Evolutionary conservation across 306 rosid genomes (phyloP).

Genomic region (Inga laurina): DNA sequence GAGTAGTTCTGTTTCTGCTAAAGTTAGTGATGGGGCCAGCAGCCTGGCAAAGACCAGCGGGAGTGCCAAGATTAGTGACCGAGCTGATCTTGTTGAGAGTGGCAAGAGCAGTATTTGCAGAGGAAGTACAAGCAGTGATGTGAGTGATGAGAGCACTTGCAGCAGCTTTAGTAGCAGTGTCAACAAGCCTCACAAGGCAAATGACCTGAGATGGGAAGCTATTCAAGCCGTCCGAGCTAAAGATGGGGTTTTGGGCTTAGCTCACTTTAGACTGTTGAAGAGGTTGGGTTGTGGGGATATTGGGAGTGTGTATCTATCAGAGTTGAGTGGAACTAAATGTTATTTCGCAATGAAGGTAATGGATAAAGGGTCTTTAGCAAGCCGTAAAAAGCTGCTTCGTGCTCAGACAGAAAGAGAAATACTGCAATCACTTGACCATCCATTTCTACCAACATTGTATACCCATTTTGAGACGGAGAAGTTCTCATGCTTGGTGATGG

Average conservation of each 20-base stretch:
- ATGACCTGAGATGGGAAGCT: slow-evolving; percentile 99
- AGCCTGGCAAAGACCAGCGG: slow-evolving; percentile 90
- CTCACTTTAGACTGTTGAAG: slow-evolving; percentile 87
- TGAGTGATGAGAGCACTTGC: slow-evolving; percentile 95
- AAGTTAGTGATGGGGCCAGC: slow-evolving; percentile 88
- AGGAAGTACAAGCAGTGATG: slow-evolving; percentile 98
- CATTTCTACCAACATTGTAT: slow-evolving; percentile 94
- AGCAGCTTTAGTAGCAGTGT: slow-evolving; percentile 92
- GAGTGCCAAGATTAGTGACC: slow-evolving; percentile 88
- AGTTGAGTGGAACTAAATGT: slow-evolving; percentile 93
- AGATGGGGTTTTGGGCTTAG: slow-evolving; percentile 84
- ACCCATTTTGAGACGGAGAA: slow-evolving; percentile 98
- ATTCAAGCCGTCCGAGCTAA: slow-evolving; percentile 82
- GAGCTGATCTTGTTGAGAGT: slow-evolving; percentile 85
- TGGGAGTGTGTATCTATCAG: slow-evolving; percentile 96
- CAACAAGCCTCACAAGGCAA: slow-evolving; percentile 96
- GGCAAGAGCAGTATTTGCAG: slow-evolving; percentile 95
- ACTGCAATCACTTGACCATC: slow-evolving; percentile 92
- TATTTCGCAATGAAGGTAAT: slow-evolving; percentile 98
- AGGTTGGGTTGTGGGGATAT: slow-evolving; percentile 99
- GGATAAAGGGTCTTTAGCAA: slow-evolving; percentile 96
- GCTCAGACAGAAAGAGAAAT: slow-evolving; percentile 99
- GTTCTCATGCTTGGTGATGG: slow-evolving; percentile 98
- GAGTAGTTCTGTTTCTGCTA: slow-evolving; percentile 78
- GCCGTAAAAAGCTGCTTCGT: slow-evolving; percentile 93